These are phyloP conservation scores for Hydnomerulius pinastri DNA, from an alignment of 768 basidiomycete species.

Conservation along the genomic window DNA sequence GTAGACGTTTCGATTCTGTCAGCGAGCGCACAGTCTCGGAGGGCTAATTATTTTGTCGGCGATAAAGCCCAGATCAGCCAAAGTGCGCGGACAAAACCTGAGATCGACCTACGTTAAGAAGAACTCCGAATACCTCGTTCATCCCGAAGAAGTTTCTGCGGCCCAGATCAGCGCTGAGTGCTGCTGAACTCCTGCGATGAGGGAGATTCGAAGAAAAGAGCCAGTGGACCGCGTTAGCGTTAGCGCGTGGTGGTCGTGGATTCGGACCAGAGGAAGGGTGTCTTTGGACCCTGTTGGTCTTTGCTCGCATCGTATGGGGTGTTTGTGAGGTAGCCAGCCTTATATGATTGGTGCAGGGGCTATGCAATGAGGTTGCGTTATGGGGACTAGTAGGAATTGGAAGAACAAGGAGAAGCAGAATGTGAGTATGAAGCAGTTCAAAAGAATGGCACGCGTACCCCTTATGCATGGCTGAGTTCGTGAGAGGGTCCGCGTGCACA, in stretches of 20 bases:
- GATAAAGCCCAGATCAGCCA: conserved; percentile 12
- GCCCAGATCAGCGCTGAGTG: conserved; percentile 58
- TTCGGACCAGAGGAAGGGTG: conserved; percentile 23
- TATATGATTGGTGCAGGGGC: conserved; percentile 12
- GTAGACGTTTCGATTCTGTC: conserved; percentile 70
- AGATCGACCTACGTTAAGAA: conserved; percentile 61
- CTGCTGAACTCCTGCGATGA: conserved; percentile 57
- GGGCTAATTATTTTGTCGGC: conserved; percentile 48
- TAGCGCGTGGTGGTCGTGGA: conserved; percentile 33
- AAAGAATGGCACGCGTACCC: conserved; percentile 24
- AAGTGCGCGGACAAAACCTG: neutral
- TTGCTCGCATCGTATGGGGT: conserved; percentile 27
- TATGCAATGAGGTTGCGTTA: conserved; percentile 6
- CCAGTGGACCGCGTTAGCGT: conserved; percentile 64
- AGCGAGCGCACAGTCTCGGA: conserved; percentile 78
- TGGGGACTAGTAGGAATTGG: conserved; percentile 3
- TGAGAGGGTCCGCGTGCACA: conserved; percentile 16
- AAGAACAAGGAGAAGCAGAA: conserved; percentile 4
- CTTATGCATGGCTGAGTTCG: conserved; percentile 27
- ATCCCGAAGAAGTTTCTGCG: conserved; percentile 79
- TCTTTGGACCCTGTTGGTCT: conserved; percentile 24
- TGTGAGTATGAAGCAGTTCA: conserved; percentile 17
- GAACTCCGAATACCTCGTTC: conserved; percentile 74
- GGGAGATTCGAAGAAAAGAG: conserved; percentile 76
- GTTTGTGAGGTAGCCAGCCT: conserved; percentile 6